phyloP scores from a whole-genome alignment of 2,329 filamentous ascomycete genomes.

The Verticillium longisporum region DNA sequence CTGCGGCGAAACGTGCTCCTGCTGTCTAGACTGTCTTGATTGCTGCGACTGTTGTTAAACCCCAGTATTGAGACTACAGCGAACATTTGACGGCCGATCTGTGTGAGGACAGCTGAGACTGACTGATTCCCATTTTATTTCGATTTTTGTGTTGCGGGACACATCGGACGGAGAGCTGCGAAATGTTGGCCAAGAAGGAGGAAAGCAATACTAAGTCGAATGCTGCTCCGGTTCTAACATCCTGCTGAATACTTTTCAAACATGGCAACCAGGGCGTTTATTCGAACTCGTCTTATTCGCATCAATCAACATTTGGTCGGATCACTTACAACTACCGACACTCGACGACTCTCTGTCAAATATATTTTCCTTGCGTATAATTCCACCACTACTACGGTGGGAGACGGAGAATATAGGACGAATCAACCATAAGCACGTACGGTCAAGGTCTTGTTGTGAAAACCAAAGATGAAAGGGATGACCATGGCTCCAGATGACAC shows the following conservation, averaged over 20 bases:
- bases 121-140: neutral
- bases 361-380: neutral
- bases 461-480: neutral
- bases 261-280: neutral
- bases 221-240: neutral
- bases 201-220: neutral
- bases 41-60: conserved; percentile 31
- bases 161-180: neutral
- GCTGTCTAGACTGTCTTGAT: conserved; percentile 32
- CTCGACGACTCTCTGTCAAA: conserved; percentile 1
- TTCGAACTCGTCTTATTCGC: neutral
- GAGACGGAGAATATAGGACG: neutral
- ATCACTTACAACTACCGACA: neutral
- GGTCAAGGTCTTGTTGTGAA: neutral
- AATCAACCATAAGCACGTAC: neutral
- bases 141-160: neutral
- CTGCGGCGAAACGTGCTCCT: conserved; percentile 35
- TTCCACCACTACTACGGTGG: neutral
- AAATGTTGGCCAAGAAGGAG: neutral
- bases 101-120: neutral
- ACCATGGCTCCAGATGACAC: neutral
- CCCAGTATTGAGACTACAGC: neutral
- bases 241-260: neutral
- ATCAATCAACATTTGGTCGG: neutral
- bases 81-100: neutral